phyloP scores from a whole-genome alignment of 306 rosid species.

The Mimosa pudica region DNA sequence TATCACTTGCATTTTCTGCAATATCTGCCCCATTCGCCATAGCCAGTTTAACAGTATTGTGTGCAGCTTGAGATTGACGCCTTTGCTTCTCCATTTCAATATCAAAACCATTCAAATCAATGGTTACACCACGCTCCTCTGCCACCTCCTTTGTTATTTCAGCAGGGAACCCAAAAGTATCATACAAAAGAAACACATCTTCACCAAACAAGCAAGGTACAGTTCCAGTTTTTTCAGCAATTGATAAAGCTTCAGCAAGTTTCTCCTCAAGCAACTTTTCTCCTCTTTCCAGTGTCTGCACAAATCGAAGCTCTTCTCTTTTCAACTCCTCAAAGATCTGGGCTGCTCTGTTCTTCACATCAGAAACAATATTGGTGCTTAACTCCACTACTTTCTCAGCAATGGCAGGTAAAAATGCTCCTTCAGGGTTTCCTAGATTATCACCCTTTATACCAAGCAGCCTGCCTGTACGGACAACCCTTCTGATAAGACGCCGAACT shows the following conservation, averaged over 20 bases:
- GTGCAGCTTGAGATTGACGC: conserved; percentile 99
- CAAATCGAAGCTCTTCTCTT: conserved; percentile 96
- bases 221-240: conserved; percentile 59
- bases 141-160: conserved; percentile 96
- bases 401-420: conserved; percentile 83
- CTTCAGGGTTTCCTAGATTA: conserved; percentile 77
- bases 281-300: conserved; percentile 89
- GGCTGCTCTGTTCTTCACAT: conserved; percentile 63
- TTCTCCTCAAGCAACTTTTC: conserved; percentile 87
- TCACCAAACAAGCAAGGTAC: conserved; percentile 80
- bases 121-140: conserved; percentile 78
- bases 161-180: conserved; percentile 85
- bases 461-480: conserved; percentile 92
- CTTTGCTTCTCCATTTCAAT: conserved; percentile 93
- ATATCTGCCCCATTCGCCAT: conserved; percentile 68
- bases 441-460: conserved; percentile 91
- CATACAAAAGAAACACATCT: conserved; percentile 93
- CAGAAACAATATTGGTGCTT: conserved; percentile 66
- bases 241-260: conserved; percentile 64
- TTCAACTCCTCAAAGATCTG: conserved; percentile 80
- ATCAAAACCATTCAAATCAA: conserved; percentile 81
- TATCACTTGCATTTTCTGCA: conserved; percentile 63
- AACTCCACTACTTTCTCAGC: conserved; percentile 83
- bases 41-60: conserved; percentile 71
- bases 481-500: conserved; percentile 88